Evolutionary conservation across 2,329 filamentous ascomycete genomes (phyloP).

Genomic region (Pochonia chlamydosporia): DNA sequence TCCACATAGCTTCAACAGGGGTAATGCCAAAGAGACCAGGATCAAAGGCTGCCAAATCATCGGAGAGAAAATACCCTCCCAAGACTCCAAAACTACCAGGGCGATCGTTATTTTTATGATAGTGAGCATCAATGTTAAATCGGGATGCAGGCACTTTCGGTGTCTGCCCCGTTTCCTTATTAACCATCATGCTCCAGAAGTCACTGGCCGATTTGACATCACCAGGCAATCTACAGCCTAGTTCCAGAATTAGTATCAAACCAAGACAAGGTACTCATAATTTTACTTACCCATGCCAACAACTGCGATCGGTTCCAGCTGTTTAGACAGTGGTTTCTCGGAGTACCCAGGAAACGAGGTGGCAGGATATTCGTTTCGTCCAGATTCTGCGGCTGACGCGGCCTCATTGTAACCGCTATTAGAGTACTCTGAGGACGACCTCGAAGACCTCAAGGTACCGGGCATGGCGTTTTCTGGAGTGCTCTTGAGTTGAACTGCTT

Average conservation of each 20-base stretch:
- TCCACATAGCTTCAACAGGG: conserved; percentile 14
- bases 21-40: conserved; percentile 18
- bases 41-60: conserved; percentile 19
- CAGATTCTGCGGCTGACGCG: neutral
- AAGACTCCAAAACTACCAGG: neutral
- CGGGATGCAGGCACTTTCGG: neutral
- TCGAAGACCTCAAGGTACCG: too few relatives aligned
- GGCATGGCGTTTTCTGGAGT: too few relatives aligned
- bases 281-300: conserved; percentile 11
- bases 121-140: neutral
- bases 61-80: conserved; percentile 21
- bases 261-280: too few relatives aligned
- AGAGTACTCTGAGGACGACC: neutral
- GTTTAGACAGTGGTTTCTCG: conserved; percentile 11
- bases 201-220: neutral
- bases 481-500: too few relatives aligned
- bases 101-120: neutral
- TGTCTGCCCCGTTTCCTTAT: conserved; percentile 5
- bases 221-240: neutral
- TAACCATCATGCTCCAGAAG: neutral
- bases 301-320: conserved; percentile 13
- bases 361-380: conserved; percentile 7
- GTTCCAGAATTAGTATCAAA: neutral
- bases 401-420: neutral
- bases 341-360: conserved; percentile 10